A percentile compares a stretch with the other conserved stretches of the same genome.
Evolutionary conservation across 257 asterid genomes (phyloP).

Genomic region (Nicotiana tabacum): DNA sequence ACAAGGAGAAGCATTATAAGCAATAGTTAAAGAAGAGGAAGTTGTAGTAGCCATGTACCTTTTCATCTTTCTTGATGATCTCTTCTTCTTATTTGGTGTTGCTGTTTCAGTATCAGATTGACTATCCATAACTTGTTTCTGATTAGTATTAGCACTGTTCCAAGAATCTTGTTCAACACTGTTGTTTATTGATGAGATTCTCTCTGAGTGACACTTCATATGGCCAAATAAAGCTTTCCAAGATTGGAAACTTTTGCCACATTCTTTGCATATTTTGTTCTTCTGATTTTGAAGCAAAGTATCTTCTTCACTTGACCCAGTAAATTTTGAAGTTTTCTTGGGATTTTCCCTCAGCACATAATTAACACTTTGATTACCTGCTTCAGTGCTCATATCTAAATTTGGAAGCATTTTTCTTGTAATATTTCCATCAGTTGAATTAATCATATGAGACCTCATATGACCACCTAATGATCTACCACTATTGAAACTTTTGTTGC

Average conservation of each 20-base stretch:
- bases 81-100: conserved; percentile 41
- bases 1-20: conserved; percentile 26
- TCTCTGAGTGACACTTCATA: conserved; percentile 77
- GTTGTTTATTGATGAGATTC: conserved; percentile 13
- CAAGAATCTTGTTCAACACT: conserved; percentile 32
- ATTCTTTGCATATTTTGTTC: conserved; percentile 54
- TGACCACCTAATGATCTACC: conserved; percentile 70
- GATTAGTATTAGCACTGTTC: conserved; percentile 11
- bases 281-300: conserved; percentile 23
- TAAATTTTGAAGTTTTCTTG: conserved; percentile 27
- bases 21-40: conserved; percentile 35
- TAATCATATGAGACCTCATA: conserved; percentile 87
- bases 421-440: conserved; percentile 25
- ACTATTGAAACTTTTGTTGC: conserved; percentile 54
- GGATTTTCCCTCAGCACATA: conserved; percentile 31
- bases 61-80: conserved; percentile 52
- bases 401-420: conserved; percentile 9
- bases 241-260: conserved; percentile 74
- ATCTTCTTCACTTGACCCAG: conserved; percentile 10
- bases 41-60: conserved; percentile 47
- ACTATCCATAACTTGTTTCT: conserved; percentile 25
- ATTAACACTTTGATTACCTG: neutral
- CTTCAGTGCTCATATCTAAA: neutral
- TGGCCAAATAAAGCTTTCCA: conserved; percentile 89
- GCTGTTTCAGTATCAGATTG: conserved; percentile 47